Conservation (phyloP, 2,329 filamentous ascomycete genomes). For the Phyllosticta citrichinensis region DNA sequence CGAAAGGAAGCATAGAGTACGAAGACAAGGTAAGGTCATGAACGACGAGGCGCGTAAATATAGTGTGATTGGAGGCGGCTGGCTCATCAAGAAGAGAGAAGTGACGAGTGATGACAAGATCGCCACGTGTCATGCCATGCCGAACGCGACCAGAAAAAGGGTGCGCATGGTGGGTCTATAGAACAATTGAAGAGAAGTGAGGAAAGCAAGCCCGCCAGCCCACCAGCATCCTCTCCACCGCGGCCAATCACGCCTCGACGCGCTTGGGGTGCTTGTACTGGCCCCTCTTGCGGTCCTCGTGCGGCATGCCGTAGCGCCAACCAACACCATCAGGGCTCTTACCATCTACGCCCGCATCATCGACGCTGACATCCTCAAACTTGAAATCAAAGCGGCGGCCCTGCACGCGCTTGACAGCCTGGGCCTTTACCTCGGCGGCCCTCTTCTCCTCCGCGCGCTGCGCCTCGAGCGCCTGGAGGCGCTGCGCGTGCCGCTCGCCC, state of each 20-base stretch:
- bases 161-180: too few relatives aligned
- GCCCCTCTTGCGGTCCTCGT: slow-evolving; percentile 53
- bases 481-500: slow-evolving; percentile 17
- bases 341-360: slow-evolving; percentile 46
- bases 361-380: slow-evolving; percentile 47
- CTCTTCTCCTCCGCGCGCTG: slow-evolving; percentile 32
- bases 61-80: too few relatives aligned
- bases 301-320: slow-evolving; percentile 52
- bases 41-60: too few relatives aligned
- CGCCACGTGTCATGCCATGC: too few relatives aligned
- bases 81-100: too few relatives aligned
- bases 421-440: slow-evolving; percentile 31
- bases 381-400: slow-evolving; percentile 50
- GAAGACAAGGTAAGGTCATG: too few relatives aligned
- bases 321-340: slow-evolving; percentile 45
- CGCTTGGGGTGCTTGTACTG: slow-evolving; percentile 53
- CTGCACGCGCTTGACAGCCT: slow-evolving; percentile 32
- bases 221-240: too few relatives aligned
- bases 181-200: too few relatives aligned
- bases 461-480: slow-evolving; percentile 27
- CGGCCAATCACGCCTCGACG: slow-evolving; percentile 34
- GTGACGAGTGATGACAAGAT: too few relatives aligned
- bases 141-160: too few relatives aligned
- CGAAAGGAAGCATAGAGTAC: too few relatives aligned
- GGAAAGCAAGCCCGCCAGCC: too few relatives aligned